phyloP scores from a whole-genome alignment of 805 yeast genomes.

The Sporopachydermia quercuum region DNA sequence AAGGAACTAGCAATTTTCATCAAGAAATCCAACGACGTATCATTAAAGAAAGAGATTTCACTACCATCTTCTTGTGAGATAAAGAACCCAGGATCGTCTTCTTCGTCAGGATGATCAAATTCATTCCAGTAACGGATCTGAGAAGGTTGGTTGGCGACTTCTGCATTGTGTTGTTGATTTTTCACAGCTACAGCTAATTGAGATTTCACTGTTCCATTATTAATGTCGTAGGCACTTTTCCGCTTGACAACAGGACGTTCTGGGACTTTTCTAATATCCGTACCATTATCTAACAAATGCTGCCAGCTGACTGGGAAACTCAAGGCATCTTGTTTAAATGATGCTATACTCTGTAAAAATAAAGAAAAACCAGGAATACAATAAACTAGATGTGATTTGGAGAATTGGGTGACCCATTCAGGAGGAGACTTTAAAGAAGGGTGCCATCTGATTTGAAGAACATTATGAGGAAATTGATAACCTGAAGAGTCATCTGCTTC shows the following conservation, averaged over 20 bases:
- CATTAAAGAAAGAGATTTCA: conserved; percentile 14
- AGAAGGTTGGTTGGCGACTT: conserved; percentile 7
- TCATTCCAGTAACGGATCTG: conserved; percentile 47
- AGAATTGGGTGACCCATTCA: conserved; percentile 22
- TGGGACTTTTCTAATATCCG: conserved; percentile 35
- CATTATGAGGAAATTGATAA: conserved; percentile 30
- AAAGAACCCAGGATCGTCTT: conserved; percentile 24
- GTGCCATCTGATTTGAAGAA: conserved; percentile 33
- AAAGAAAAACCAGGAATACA: conserved; percentile 27
- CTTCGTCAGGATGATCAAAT: conserved; percentile 47
- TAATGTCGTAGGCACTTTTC: conserved; percentile 2
- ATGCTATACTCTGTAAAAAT: conserved; percentile 20
- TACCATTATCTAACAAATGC: conserved; percentile 15
- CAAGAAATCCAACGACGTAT: conserved; percentile 18
- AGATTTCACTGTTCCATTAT: conserved; percentile 1
- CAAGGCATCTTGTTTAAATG: conserved; percentile 17
- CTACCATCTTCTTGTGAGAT: conserved; percentile 20
- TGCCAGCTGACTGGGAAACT: conserved; percentile 26
- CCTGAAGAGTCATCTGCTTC: not conserved
- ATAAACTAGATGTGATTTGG: conserved; percentile 33
- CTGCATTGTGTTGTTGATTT: too few relatives aligned
- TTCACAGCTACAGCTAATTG: conserved; percentile 1
- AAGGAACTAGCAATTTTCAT: conserved; percentile 16
- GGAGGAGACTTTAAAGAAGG: conserved; percentile 20
- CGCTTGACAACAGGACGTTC: conserved; percentile 9